A percentile compares a stretch with the other conserved stretches of the same genome.
Evolutionary conservation across 192 early-diverging fungal genomes (phyloP).

Genomic region (Coemansia reversa): DNA sequence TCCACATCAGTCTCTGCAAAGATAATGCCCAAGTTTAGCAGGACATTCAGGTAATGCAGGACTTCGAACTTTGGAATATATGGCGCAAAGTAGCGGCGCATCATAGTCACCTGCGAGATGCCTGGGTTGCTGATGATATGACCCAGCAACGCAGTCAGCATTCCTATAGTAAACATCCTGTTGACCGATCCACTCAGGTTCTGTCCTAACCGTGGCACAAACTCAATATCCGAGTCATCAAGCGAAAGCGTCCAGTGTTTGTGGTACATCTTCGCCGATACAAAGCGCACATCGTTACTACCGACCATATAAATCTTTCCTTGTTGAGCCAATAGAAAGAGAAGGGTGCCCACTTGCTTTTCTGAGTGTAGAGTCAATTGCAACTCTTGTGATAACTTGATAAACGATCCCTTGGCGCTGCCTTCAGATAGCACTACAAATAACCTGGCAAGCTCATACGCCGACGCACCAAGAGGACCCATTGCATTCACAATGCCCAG

Average conservation of each 20-base stretch:
- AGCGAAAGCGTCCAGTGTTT: slow-evolving; percentile 21
- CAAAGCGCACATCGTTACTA: slow-evolving; percentile 39
- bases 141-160: slow-evolving; percentile 26
- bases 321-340: slow-evolving; percentile 9
- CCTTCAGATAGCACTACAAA: slow-evolving; percentile 3
- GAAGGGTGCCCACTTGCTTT: slow-evolving; percentile 3
- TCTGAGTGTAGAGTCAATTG: not conserved
- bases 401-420: not conserved
- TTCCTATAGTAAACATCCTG: slow-evolving; percentile 13
- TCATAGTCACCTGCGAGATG: slow-evolving; percentile 28
- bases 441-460: slow-evolving; percentile 21
- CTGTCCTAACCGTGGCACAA: slow-evolving; percentile 34
- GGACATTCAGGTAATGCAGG: slow-evolving; percentile 18
- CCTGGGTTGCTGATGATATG: slow-evolving; percentile 34
- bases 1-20: slow-evolving; percentile 13
- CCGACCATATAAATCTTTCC: slow-evolving; percentile 19
- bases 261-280: slow-evolving; percentile 20
- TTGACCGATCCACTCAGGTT: slow-evolving; percentile 30
- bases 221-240: slow-evolving; percentile 2
- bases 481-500: slow-evolving; percentile 7
- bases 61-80: slow-evolving; percentile 29
- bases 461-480: slow-evolving; percentile 31
- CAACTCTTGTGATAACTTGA: not conserved
- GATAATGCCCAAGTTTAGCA: slow-evolving; percentile 23
- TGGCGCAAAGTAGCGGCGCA: slow-evolving; percentile 42